A percentile compares a stretch with the other conserved stretches of the same genome.
These are phyloP conservation scores for Corylus avellana DNA, from an alignment of 306 rosid species.

Conservation along the genomic window DNA sequence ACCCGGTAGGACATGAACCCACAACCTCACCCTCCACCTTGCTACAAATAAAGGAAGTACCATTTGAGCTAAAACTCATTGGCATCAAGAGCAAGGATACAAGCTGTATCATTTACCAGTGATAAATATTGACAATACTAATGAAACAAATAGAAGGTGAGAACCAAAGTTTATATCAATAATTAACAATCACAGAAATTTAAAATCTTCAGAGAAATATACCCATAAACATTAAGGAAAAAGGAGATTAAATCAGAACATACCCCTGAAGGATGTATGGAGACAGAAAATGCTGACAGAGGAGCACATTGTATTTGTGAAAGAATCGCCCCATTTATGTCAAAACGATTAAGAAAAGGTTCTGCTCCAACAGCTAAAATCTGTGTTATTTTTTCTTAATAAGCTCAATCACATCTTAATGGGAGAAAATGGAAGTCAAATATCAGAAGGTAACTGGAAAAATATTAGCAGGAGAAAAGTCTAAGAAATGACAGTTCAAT, in stretches of 20 bases:
- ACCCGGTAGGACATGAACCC: too few species aligned
- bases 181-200: background rate
- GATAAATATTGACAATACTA: background rate
- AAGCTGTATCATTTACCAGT: background rate
- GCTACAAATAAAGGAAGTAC: too few species aligned
- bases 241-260: slow-evolving; percentile 25
- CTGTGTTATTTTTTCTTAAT: slow-evolving; percentile 34
- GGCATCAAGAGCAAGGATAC: background rate
- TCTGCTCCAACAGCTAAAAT: slow-evolving; percentile 84
- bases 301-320: slow-evolving; percentile 92
- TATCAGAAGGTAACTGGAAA: background rate
- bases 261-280: slow-evolving; percentile 81
- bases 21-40: too few species aligned
- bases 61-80: too few species aligned
- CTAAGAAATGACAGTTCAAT: background rate
- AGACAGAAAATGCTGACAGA: slow-evolving; percentile 73
- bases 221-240: slow-evolving; percentile 5
- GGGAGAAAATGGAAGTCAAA: background rate
- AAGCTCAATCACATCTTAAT: background rate
- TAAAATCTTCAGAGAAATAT: background rate
- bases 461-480: background rate
- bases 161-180: background rate
- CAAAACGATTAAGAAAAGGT: slow-evolving; percentile 70
- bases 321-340: slow-evolving; percentile 77
- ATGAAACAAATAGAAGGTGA: background rate